Base-by-base conservation (phyloP, 2,329 filamentous ascomycete species). In the Fusarium clavum region DNA sequence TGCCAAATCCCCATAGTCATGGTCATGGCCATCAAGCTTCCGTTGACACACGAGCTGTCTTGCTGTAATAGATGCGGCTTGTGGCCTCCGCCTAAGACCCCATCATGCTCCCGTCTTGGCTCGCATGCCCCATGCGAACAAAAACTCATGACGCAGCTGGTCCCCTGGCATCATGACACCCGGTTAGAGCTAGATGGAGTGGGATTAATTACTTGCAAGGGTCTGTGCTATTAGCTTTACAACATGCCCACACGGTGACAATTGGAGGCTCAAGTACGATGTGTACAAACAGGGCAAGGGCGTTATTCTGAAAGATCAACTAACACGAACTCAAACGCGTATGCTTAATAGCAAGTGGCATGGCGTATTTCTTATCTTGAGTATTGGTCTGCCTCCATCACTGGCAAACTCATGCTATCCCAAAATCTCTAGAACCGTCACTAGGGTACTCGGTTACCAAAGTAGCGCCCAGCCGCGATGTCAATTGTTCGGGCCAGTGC, bases 141-240 rank as follows among this genome's bases (percentile, higher is more conserved):
- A 29, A 58, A 48, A 44, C 61, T 61, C 61, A 71, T 71, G 61
- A 71, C 49, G 54, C 60, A 61, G 57, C 54, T 48, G 49, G 46
- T 65, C 56, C 56, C 59, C 56, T 54, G 51, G 64, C 64, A 71
- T 71, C 55, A 71, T 70, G 67, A 61, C 54, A 64, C 51, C 67
- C 27, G 46, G 67, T 44, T 62, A 57, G 24, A 67, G 52, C 45
- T 25, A 27, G 48, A 56, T 45, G 53, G 54, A 48, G 63, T 57
- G 49, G 52, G 25, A 55, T 53, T 54, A 34, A 70, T 64, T 70
- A 70, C 38, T 53, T 67, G 34, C 67, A 68, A 63, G 67, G 67
- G 40, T 64, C 20, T 34, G 27, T 43, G 32, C 34, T 52, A 63
- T 70, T 71, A 63, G 62, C 53, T 62, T 55, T 41, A 32, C 22